phyloP scores from a whole-genome alignment of 2,329 filamentous ascomycete species.

The Fusarium floridanum region DNA sequence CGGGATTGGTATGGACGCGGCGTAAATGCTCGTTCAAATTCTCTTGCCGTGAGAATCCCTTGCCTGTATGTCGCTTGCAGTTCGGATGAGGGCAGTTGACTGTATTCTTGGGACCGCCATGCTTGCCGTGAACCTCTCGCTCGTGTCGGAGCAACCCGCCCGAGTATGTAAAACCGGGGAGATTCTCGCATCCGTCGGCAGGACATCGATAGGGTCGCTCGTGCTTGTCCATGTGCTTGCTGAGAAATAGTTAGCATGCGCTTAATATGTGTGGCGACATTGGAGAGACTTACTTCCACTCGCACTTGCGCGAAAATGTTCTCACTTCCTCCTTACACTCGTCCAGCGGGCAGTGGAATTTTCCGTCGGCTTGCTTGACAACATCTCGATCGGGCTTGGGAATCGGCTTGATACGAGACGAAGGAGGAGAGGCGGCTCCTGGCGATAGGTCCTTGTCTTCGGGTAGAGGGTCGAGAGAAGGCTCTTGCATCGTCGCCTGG shows the following conservation, averaged over 20 bases:
- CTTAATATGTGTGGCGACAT: background rate
- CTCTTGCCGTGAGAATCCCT: slow-evolving; percentile 92
- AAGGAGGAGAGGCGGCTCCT: slow-evolving; percentile 49
- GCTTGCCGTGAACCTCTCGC: slow-evolving; percentile 92
- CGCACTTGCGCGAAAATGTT: slow-evolving; percentile 85
- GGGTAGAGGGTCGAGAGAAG: slow-evolving; percentile 50
- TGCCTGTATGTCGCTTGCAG: slow-evolving; percentile 90
- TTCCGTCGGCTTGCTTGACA: slow-evolving; percentile 76
- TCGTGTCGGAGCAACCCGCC: slow-evolving; percentile 91
- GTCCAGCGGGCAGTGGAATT: slow-evolving; percentile 79
- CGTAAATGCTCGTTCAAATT: slow-evolving; percentile 95
- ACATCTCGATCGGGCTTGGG: slow-evolving; percentile 70
- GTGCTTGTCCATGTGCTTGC: slow-evolving; percentile 99
- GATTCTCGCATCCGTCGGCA: slow-evolving; percentile 86
- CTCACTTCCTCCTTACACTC: slow-evolving; percentile 75
- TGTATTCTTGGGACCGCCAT: slow-evolving; percentile 88
- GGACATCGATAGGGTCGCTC: slow-evolving; percentile 91
- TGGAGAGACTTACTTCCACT: slow-evolving; percentile 84
- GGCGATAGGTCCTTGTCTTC: slow-evolving; percentile 54
- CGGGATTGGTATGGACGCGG: slow-evolving; percentile 78
- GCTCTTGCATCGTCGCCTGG: slow-evolving; percentile 47
- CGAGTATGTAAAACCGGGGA: slow-evolving; percentile 94
- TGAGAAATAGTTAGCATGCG: slow-evolving; percentile 55
- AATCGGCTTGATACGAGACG: slow-evolving; percentile 64
- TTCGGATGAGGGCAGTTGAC: slow-evolving; percentile 87